These are phyloP conservation scores for Boletales sp. DNA, from an alignment of 768 basidiomycete species.

Conservation along the genomic window DNA sequence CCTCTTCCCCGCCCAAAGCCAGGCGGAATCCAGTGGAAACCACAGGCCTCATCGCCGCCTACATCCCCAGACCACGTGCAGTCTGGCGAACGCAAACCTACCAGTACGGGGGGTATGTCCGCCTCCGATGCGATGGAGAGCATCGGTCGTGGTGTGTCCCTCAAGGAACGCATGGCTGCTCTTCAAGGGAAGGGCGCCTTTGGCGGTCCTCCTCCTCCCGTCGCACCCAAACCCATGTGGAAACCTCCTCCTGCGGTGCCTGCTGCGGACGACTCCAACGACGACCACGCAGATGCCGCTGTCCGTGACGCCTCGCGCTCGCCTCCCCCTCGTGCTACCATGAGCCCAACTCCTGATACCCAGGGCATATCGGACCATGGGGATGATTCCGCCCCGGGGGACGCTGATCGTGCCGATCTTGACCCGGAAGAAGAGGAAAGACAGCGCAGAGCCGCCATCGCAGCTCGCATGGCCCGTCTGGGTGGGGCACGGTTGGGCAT, in stretches of 20 bases:
- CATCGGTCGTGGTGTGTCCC: constrained; percentile 72
- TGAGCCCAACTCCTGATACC: constrained; percentile 14
- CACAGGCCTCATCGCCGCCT: constrained; percentile 47
- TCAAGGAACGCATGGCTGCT: constrained; percentile 95
- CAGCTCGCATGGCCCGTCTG: constrained; percentile 89
- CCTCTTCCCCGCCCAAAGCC: constrained; percentile 50
- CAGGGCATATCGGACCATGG: constrained; percentile 22
- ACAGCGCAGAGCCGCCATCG: constrained; percentile 80
- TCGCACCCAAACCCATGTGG: constrained; percentile 69
- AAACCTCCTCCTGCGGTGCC: constrained; percentile 66
- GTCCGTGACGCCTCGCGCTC: constrained; percentile 32
- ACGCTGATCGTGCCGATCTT: constrained; percentile 23
- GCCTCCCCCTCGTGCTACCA: constrained; percentile 29
- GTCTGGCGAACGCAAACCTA: constrained; percentile 20
- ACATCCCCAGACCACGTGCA: constrained; percentile 27
- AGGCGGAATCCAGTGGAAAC: constrained; percentile 68
- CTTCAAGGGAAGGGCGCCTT: constrained; percentile 83
- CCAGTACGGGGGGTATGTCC: constrained; percentile 52
- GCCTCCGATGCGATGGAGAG: constrained; percentile 87
- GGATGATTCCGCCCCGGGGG: constrained; percentile 22
- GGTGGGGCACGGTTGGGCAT: constrained; percentile 84
- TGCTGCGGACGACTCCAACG: constrained; percentile 43
- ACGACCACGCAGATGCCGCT: constrained; percentile 15
- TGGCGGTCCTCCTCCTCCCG: constrained; percentile 48
- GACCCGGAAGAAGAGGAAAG: constrained; percentile 67